Base-by-base conservation (phyloP, 1,139 yeast species). In the Pichia sp. region DNA sequence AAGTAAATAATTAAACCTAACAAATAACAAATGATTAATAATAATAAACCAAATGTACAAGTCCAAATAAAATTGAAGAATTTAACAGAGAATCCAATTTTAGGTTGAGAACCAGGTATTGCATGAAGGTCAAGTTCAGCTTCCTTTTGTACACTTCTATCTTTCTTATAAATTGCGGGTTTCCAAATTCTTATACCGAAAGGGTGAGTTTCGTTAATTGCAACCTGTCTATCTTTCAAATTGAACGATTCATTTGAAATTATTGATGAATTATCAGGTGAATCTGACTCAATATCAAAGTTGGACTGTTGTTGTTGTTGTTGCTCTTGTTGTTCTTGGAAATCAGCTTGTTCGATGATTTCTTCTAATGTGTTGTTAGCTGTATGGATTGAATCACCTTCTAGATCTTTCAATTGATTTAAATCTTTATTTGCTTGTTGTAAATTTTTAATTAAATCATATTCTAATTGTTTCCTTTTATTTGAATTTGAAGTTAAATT, bases 161-260 rank as follows among this genome's bases (percentile, higher is more conserved):
- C 75, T 61, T 91, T 91, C 59, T 93, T 91, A 63, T 91, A 91
- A 45, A 91, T 70, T 2, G 98, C 96, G 1, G 98, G 98, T 58
- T 91, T 91, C 98, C 98, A 91, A 53, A 91, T 85, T 60, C 95
- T 83, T 40, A 91, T 88, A 71, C 98, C 98, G 58, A 91, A 91
- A 0, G 98, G 98, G 65, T 93, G 98, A 1, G 97, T 88, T 41
- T 85, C 80, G 57, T 91, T 91, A 59, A 91, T 93, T 4, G 98
- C 98, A 51, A 85, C 88, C 62, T 91, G 98, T 50, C 97, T 78
- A 52, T 89, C 96, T 46, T 91, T 71, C 45, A 91, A 69, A n/a
- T 95, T 91, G 54, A 84, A 79, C 1, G 95, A 83, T 56, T 88
- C 96, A 21, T 76, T 61, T 0, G 93, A 76, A 3, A 70, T 65